Evolutionary conservation across 2,329 filamentous ascomycete genomes (phyloP).

Genomic region (Fusarium sp.): DNA sequence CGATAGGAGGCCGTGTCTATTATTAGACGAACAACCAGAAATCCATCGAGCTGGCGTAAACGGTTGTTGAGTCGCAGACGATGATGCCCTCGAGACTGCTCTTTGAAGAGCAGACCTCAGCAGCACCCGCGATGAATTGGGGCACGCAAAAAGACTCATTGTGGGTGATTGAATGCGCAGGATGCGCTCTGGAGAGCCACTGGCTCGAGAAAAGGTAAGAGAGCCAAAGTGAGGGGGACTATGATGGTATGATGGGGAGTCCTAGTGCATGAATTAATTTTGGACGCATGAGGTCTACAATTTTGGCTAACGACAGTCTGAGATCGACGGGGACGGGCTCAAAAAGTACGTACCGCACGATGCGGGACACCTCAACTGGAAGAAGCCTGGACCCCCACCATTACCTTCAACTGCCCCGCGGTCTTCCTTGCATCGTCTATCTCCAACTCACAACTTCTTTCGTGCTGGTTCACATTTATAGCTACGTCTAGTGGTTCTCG

Average conservation of each 20-base stretch:
- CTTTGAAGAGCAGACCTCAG: conserved; percentile 48
- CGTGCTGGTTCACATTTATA: background rate
- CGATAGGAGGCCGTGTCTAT: conserved; percentile 18
- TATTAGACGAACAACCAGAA: conserved; percentile 28
- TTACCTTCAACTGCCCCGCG: conserved; percentile 31
- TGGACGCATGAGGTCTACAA: conserved; percentile 37
- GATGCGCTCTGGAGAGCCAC: conserved; percentile 43
- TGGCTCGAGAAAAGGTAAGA: conserved; percentile 38
- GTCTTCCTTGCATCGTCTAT: conserved; percentile 4
- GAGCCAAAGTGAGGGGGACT: conserved; percentile 21
- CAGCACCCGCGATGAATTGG: conserved; percentile 50
- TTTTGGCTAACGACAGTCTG: conserved; percentile 35
- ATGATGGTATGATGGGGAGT: conserved; percentile 39
- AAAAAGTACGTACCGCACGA: conserved; percentile 37
- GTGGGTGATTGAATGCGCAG: conserved; percentile 39
- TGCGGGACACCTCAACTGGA: conserved; percentile 11
- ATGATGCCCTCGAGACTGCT: conserved; percentile 36
- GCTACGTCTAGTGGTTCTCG: background rate
- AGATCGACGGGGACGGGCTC: conserved; percentile 16
- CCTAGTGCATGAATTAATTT: conserved; percentile 47
- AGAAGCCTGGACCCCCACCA: conserved; percentile 44
- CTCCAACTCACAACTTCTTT: conserved; percentile 1
- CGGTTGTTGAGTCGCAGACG: conserved; percentile 35
- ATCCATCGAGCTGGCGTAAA: conserved; percentile 44
- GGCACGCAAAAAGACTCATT: conserved; percentile 49